Conservation (phyloP, 208 protist species). For the Trypanosoma scelopori region DNA sequence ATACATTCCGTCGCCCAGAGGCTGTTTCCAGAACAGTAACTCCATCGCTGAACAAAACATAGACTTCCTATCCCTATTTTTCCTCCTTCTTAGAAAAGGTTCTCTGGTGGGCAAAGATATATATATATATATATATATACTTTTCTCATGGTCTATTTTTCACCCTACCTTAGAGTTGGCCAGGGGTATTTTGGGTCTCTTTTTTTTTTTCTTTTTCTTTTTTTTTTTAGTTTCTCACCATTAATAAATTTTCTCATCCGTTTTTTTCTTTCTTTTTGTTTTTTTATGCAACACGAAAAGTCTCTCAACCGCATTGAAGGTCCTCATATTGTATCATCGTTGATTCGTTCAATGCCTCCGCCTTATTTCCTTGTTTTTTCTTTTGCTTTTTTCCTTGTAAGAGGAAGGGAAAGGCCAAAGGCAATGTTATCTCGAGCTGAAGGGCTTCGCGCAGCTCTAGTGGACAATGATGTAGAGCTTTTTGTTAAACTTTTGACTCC, state of each 20-base stretch:
- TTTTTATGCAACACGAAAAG: too few species aligned
- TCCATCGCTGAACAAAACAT: background rate
- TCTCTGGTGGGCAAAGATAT: background rate
- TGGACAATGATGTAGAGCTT: constrained; percentile 22
- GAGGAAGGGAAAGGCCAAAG: background rate
- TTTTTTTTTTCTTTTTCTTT: constrained; percentile 5
- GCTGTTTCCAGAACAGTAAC: constrained; percentile 24
- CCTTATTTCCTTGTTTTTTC: constrained; percentile 6
- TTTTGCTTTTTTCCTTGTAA: constrained; percentile 4
- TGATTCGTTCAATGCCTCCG: too few species aligned
- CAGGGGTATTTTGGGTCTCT: background rate
- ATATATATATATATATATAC: constrained; percentile 2
- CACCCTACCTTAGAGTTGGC: background rate
- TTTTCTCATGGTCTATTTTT: background rate
- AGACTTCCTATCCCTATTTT: constrained; percentile 14
- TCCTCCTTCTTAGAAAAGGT: background rate
- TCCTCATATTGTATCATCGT: too few species aligned
- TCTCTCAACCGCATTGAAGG: too few species aligned
- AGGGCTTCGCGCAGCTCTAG: constrained; percentile 15
- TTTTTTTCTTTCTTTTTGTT: constrained; percentile 9
- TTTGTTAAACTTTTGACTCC: constrained; percentile 35
- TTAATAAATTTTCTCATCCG: background rate
- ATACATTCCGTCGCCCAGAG: constrained; percentile 26
- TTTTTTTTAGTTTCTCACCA: background rate
- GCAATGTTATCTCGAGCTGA: constrained; percentile 19